Percentiles rank a stretch among this genome's conserved stretches.
These are phyloP conservation scores for Eucalyptus globulus DNA, from an alignment of 345 rosid genomes.

Conservation along the genomic window DNA sequence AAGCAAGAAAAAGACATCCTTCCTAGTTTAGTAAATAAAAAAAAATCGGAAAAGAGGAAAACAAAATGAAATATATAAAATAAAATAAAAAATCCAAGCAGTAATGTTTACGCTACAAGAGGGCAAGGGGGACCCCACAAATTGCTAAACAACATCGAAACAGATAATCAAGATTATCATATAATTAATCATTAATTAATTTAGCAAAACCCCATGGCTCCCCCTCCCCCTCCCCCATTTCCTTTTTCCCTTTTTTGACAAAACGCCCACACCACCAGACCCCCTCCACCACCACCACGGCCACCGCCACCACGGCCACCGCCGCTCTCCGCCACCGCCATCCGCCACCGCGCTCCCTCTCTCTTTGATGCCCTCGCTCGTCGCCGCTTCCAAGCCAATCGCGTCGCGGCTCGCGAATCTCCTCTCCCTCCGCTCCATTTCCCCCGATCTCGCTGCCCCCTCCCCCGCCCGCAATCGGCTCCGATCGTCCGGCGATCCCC, in stretches of 20 bases:
- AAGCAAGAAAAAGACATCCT: neutral
- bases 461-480: neutral
- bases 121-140: neutral
- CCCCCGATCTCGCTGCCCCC: neutral
- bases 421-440: conserved; percentile 1
- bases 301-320: neutral
- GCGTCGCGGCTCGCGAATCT: conserved; percentile 1
- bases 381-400: conserved; percentile 7
- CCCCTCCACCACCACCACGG: neutral
- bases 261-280: neutral
- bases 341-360: neutral
- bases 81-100: neutral
- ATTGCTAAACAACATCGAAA: neutral
- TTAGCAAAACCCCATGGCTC: neutral
- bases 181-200: neutral
- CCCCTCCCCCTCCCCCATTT: neutral
- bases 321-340: neutral
- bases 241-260: neutral
- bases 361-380: conserved; percentile 29
- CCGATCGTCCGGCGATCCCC: conserved; percentile 13
- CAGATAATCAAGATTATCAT: neutral
- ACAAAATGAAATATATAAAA: neutral
- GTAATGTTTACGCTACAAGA: neutral
- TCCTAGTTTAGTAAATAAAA: neutral
- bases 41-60: neutral